Evolutionary conservation across 805 yeast genomes (phyloP), one percentile per base, ranked within the genome.

Genomic region (Candida incommunis): DNA sequence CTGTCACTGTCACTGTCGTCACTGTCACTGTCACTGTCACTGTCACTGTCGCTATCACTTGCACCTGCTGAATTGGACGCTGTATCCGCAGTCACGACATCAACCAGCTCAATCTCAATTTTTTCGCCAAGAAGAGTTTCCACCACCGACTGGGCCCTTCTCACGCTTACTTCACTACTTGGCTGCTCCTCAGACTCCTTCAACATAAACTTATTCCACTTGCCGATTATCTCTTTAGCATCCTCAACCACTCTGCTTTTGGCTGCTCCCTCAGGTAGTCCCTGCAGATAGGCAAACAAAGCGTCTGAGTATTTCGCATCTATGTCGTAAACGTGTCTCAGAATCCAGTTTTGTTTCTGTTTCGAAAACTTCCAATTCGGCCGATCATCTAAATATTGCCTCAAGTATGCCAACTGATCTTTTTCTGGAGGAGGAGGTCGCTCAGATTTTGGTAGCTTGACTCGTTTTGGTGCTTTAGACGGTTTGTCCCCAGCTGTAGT

Each of bases 301-400:
- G 74, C 71, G 1, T 57, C 61, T 43, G 72, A 76, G 55, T 80
- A 82, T 7, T 67, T 63, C 0, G 63, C 65, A 2, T 78, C 81
- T 21, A 79, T 74, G 43, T 64, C 46, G 45, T 51, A 68, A 25
- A 81, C 61, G 57, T 83, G 77, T 55, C 76, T 78, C 50, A 84
- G 63, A 40, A 84, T 70, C 94, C 94, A 84, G 57, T 83, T 83
- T 61, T 84, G 94, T 51, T 84, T 83, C 66, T 80, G 88, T 55
- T 84, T 84, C 47, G 86, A 79, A 60, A 84, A 84, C 65, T 84
- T 84, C 94, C 94, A 84, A 47, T 71, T 68, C 0, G 64, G 74
- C 48, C 61, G 65, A 50, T 80, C 84, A 11, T 70, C 68, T 3
- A 64, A 58, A 54, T 70, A 84, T 45, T 72, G 78, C 46, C 74